These are phyloP conservation scores for Zostera marina DNA, from an alignment of 116 monocot species.

Conservation along the genomic window DNA sequence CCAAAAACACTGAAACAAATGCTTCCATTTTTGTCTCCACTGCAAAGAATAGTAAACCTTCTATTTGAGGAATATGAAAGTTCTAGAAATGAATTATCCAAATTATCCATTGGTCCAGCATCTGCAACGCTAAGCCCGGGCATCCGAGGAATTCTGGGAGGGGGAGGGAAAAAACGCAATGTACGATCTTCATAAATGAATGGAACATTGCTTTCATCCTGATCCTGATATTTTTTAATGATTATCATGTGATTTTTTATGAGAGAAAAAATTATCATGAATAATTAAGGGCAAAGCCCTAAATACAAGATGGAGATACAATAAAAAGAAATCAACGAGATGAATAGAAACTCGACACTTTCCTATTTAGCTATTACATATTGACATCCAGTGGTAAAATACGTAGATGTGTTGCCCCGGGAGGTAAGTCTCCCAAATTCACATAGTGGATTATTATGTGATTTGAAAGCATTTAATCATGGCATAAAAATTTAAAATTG, in stretches of 20 bases:
- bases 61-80: constrained; percentile 41
- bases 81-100: constrained; percentile 49
- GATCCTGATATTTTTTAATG: not conserved
- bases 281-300: too few species aligned
- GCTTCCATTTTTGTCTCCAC: constrained; percentile 72
- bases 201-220: constrained; percentile 17
- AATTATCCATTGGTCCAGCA: constrained; percentile 37
- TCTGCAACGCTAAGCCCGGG: constrained; percentile 70
- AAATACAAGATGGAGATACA: too few species aligned
- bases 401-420: too few species aligned
- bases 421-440: too few species aligned
- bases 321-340: too few species aligned
- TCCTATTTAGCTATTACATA: too few species aligned
- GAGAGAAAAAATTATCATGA: too few species aligned
- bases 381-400: too few species aligned
- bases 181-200: constrained; percentile 74
- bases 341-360: too few species aligned
- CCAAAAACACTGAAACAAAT: constrained; percentile 97
- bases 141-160: constrained; percentile 75
- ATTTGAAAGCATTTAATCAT: not conserved
- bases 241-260: not conserved
- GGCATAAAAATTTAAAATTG: not conserved
- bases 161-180: constrained; percentile 70
- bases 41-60: constrained; percentile 78
- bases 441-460: not conserved